Evolutionary conservation across 768 basidiomycete genomes (phyloP), one percentile per base, ranked within the genome.

Genomic region (Suillus sp.): DNA sequence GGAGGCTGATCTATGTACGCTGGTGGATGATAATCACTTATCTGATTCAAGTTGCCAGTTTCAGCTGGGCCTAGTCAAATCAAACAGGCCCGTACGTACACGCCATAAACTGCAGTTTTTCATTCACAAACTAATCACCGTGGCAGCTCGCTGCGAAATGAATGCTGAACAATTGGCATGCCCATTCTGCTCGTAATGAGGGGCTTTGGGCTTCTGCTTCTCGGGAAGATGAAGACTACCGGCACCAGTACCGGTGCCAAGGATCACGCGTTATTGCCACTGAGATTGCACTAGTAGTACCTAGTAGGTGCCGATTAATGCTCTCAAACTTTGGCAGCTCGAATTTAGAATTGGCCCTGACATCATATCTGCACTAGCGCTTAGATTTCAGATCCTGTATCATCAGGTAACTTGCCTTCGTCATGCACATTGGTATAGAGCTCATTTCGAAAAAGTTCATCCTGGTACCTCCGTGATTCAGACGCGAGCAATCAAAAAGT

Each of bases 401-500:
- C n/a, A n/a, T n/a, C n/a, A 25, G 27, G 27, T 50, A 10, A 18
- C 8, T 18, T 67, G 73, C 75, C 20, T 70, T 71, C 2, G 66
- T 68, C 0, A 77, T 74, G 75, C 67, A 68, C 51, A 43, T 72
- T 9, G 22, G 13, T 25, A 20, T 20, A 25, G 6, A 16, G 47
- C 25, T 16, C 7, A 14, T 14, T 22, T 13, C 13, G 6, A 47
- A 22, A 22, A 47, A 47, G n/a, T n/a, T 25, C 13, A 48, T 25
- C 14, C 22, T 47, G 13, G 13, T 22, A 25, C 13, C 14, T 47
- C 22, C 13, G 22, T 7, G 32, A 34, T 8, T 34, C 32, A 25
- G 25, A 45, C 10, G n/a, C 4, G 43, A n/a, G 22, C 45, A 45
- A 47, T 22, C 22, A 6, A 2, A 47, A 13, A 7, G 5, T 7